phyloP scores from a whole-genome alignment of 2,329 filamentous ascomycete genomes.

The Curvularia sp. region DNA sequence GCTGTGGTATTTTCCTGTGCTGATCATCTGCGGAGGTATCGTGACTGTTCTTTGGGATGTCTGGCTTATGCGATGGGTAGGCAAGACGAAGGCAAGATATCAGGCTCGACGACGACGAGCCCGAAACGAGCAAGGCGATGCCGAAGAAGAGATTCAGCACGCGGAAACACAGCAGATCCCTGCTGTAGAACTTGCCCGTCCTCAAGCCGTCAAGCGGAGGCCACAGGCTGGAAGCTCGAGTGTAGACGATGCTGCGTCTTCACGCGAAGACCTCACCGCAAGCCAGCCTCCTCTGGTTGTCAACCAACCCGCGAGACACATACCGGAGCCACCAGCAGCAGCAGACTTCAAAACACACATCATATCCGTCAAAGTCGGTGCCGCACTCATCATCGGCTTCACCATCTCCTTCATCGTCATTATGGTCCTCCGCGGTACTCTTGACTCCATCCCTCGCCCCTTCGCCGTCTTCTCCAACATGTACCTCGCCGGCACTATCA shows the following conservation, averaged over 20 bases:
- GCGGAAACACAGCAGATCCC: background rate
- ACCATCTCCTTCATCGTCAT: conserved; percentile 64
- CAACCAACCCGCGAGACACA: background rate
- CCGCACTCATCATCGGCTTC: conserved; percentile 55
- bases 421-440: conserved; percentile 57
- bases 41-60: conserved; percentile 64
- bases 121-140: conserved; percentile 27
- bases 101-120: conserved; percentile 24
- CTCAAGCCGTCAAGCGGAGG: conserved; percentile 27
- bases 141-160: conserved; percentile 25
- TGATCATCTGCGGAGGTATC: conserved; percentile 65
- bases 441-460: conserved; percentile 53
- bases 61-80: conserved; percentile 56
- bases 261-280: conserved; percentile 29
- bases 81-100: conserved; percentile 35
- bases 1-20: conserved; percentile 75
- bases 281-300: conserved; percentile 27
- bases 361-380: conserved; percentile 49
- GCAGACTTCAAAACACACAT: conserved; percentile 42
- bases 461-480: conserved; percentile 74
- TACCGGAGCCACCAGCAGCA: background rate
- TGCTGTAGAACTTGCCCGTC: background rate
- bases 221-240: conserved; percentile 26
- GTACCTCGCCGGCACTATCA: conserved; percentile 72
- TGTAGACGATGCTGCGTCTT: background rate